Conservation (phyloP, 2,329 filamentous ascomycete genomes). For the Lachnellula occidentalis region DNA sequence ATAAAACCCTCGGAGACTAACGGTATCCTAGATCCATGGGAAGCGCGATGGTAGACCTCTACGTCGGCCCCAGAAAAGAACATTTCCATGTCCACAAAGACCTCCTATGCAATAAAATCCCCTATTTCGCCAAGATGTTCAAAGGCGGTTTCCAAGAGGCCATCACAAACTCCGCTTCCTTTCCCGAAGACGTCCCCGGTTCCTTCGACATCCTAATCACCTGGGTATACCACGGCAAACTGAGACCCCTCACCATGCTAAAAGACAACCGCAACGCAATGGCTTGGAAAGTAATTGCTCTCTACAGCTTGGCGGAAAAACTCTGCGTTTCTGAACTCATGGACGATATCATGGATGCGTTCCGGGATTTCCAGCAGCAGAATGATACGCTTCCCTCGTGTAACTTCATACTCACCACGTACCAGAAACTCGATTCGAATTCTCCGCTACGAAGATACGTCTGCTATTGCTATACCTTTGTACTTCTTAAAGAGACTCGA, state of each 20-base stretch:
- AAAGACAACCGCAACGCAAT: neutral
- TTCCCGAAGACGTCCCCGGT: constrained; percentile 6
- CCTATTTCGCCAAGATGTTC: constrained; percentile 16
- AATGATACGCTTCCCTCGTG: too few species aligned
- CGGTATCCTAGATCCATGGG: neutral
- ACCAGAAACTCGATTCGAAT: too few species aligned
- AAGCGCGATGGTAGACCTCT: constrained; percentile 10
- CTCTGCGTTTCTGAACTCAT: constrained; percentile 2
- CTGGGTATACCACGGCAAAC: constrained; percentile 2
- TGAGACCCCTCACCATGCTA: neutral
- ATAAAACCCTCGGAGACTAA: too few species aligned
- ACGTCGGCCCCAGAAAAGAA: constrained; percentile 6
- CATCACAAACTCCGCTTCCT: neutral
- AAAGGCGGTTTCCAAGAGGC: constrained; percentile 12
- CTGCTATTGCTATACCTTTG: too few species aligned
- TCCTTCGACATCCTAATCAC: constrained; percentile 9
- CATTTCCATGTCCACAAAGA: constrained; percentile 9
- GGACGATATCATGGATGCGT: constrained; percentile 3
- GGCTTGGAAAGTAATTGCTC: neutral
- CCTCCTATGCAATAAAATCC: constrained; percentile 3
- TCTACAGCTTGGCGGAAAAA: constrained; percentile 8
- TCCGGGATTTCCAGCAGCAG: neutral
- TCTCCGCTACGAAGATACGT: too few species aligned
- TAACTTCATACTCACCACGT: too few species aligned
- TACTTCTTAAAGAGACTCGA: too few species aligned